Evolutionary conservation across 257 asterid species (phyloP), one percentile per base, ranked within the genome.

Genomic region (Mitragyna speciosa): DNA sequence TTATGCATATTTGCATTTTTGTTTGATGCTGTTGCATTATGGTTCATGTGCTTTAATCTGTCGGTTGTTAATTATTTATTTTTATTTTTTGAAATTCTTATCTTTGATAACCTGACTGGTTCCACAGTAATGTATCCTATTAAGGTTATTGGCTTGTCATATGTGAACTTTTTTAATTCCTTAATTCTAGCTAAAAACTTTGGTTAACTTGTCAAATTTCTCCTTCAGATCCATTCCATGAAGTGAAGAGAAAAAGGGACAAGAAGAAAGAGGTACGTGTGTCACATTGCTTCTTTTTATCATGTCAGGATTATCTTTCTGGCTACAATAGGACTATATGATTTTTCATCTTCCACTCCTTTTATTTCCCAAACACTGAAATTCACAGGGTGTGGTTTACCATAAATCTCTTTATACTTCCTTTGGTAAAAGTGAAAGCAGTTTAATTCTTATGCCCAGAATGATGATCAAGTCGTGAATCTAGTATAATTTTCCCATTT

Each of bases 181-280:
- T 41, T 48, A 20, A 17, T 59, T 59, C 9, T 41, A 3, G 30
- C 58, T 39, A 48, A 75, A 75, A 65, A 41, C 22, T 28, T 64
- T 24, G 8, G 17, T 73, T 68, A 49, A 72, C 43, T 43, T 65
- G 20, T 83, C 30, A 64, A 73, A 83, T 84, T 70, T 67, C 47
- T 16, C 49, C 39, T 80, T 80, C 93, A 95, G 99, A 92, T 86
- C 97, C 97, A 81, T 95, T 93, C 85, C 99, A 91, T 74, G 97
- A 93, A 90, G 99, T 95, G 90, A 93, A 83, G 94, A 90, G 98
- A 77, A 94, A 84, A 86, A 89, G 87, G 78, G 97, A 93, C 89
- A 85, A 91, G 86, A 95, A 83, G 85, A 93, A 91, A 86, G 98
- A 93, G 97, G 97, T 92, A 82, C 26, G 36, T 39, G 76, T 26